phyloP scores from a whole-genome alignment of 192 early-diverging fungal species.

The Linnemannia schmuckeri region DNA sequence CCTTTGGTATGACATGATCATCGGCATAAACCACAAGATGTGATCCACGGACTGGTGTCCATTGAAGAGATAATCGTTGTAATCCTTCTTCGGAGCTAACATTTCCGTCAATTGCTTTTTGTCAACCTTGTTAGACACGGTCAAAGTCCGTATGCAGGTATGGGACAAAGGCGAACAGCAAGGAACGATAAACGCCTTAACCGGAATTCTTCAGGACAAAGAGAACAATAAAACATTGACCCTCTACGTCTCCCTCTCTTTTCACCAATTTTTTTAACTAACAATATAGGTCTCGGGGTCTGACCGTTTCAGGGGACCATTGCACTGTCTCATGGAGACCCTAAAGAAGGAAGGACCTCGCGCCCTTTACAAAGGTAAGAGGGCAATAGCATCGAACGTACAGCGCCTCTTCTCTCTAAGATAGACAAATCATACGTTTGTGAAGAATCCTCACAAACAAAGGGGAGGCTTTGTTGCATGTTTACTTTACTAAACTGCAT shows the following conservation, averaged over 20 bases:
- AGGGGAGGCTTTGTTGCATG: too few relatives aligned
- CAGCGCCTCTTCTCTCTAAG: too few relatives aligned
- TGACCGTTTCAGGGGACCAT: conserved; percentile 78
- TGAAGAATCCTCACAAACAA: too few relatives aligned
- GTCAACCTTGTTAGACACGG: conserved; percentile 64
- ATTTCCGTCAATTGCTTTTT: neutral
- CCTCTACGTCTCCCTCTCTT: neutral
- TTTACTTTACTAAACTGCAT: neutral
- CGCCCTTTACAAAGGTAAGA: conserved; percentile 86
- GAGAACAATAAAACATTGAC: neutral
- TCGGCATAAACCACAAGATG: neutral
- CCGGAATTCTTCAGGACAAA: neutral
- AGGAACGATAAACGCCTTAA: neutral
- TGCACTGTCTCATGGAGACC: conserved; percentile 77
- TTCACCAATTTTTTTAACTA: neutral
- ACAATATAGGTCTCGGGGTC: conserved; percentile 65
- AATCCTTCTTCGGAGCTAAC: neutral
- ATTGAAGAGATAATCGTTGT: neutral
- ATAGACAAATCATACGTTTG: neutral
- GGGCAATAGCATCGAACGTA: neutral
- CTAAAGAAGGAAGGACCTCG: conserved; percentile 75
- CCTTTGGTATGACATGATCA: conserved; percentile 67
- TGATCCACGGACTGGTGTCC: too few relatives aligned
- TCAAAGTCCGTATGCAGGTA: conserved; percentile 84
- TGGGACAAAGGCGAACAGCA: neutral